Conservation (phyloP, 306 rosid species). For the Trifolium fragiferum region DNA sequence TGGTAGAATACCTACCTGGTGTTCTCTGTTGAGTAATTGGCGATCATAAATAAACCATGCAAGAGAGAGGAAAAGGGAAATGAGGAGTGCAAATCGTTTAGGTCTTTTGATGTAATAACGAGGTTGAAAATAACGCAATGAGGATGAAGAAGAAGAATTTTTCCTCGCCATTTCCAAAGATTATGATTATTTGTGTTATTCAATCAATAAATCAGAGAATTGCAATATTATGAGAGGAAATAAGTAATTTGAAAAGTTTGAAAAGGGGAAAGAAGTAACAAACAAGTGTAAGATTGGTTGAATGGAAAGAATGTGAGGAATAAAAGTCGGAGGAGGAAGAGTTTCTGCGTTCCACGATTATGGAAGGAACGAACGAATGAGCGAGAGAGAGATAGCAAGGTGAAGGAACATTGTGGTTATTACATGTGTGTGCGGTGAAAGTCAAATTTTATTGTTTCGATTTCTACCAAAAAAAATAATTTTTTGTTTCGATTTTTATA, state of each 20-base stretch:
- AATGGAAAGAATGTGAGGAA: neutral
- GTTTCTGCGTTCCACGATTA: neutral
- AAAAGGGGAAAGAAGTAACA: neutral
- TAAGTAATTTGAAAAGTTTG: too few relatives aligned
- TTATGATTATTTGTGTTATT: too few relatives aligned
- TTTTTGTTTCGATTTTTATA: too few relatives aligned
- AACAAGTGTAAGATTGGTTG: neutral
- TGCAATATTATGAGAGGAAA: too few relatives aligned
- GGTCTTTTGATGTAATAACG: conserved; percentile 56
- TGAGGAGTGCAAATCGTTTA: conserved; percentile 42
- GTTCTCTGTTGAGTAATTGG: conserved; percentile 45
- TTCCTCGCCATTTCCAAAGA: conserved; percentile 37
- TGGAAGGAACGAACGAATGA: neutral
- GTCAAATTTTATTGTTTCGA: too few relatives aligned
- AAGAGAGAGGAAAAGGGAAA: conserved; percentile 44
- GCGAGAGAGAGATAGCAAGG: neutral
- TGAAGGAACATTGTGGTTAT: neutral
- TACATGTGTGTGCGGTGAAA: too few relatives aligned
- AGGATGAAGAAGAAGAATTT: conserved; percentile 43
- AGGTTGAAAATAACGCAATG: conserved; percentile 49
- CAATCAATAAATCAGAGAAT: too few relatives aligned
- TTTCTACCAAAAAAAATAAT: too few relatives aligned
- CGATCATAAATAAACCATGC: conserved; percentile 50
- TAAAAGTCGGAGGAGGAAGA: neutral
- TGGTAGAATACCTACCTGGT: conserved; percentile 37